Evolutionary conservation across 169 alveolate species (phyloP).

Genomic region (Plasmodium blacklocki): DNA sequence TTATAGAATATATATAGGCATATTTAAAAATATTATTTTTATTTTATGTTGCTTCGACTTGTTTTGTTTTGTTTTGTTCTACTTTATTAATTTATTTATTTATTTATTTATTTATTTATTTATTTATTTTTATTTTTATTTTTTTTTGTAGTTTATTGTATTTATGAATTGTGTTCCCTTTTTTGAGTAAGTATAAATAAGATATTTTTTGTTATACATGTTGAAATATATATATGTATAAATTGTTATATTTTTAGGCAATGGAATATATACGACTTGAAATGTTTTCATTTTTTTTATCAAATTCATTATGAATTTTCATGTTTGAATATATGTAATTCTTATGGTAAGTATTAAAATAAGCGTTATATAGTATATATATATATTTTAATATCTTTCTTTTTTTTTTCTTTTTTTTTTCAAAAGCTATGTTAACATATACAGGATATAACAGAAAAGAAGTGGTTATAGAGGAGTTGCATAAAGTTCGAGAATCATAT

Average conservation of each 20-base stretch:
- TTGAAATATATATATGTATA: background rate
- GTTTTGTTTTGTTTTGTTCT: background rate
- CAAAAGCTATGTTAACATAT: constrained; percentile 51
- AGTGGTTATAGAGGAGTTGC: constrained; percentile 54
- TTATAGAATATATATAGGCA: background rate
- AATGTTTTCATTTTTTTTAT: constrained; percentile 34
- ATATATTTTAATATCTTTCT: constrained; percentile 1
- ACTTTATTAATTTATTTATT: too few species aligned
- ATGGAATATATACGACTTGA: constrained; percentile 41
- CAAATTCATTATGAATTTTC: constrained; percentile 22
- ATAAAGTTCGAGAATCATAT: constrained; percentile 12
- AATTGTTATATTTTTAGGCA: constrained; percentile 18
- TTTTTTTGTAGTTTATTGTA: constrained; percentile 38
- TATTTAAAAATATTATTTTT: background rate
- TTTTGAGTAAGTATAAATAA: constrained; percentile 32
- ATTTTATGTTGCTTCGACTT: background rate
- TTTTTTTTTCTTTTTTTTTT: background rate
- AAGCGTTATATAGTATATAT: background rate
- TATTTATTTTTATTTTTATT: background rate
- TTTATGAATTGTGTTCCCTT: constrained; percentile 69
- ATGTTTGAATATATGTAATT: constrained; percentile 56
- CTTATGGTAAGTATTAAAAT: constrained; percentile 40
- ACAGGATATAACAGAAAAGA: constrained; percentile 20
- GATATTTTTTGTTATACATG: background rate
- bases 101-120: constrained; percentile 8